Evolutionary conservation across 306 rosid genomes (phyloP), one percentile per base, ranked within the genome.

Genomic region (Malus fusca): DNA sequence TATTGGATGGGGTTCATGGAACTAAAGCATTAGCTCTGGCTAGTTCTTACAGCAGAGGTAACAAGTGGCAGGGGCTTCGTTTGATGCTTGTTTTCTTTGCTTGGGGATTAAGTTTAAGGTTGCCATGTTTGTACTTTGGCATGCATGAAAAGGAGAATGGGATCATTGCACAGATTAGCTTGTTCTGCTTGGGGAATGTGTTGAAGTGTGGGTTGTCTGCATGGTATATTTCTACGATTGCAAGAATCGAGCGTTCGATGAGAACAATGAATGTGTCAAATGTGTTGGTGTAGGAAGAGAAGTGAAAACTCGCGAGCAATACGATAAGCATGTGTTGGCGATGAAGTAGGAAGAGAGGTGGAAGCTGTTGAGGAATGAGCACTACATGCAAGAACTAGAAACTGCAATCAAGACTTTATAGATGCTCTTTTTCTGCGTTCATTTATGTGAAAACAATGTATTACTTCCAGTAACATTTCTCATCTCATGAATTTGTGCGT

Each of bases 121-220:
- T 86, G 21, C 61, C 82, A 1, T 78, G 82, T 67, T 51, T 86
- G 18, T 67, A 28, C 52, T 28, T 82, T 43, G 88, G 81, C 66
- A 35, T 88, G 87, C 78, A 84, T 28, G 30, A 73, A 52, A 69
- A 81, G 43, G 83, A 84, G 17, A 17, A 42, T 71, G 92, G 84
- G 26, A 78, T 86, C 71, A 15, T 83, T 71, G n/a, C 74, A 9
- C 86, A 82, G 58, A 62, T 77, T 75, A 78, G 88, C 65, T 66
- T 87, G 64, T 74, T 78, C 52, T 86, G 68, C 72, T 67, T 84
- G 62, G 79, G 82, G 5, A 85, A 85, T 80, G 72, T 81, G 68
- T 68, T 86, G 55, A 91, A 85, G 81, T 86, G 81, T 88, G 92
- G 92, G 79, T 88, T 46, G 85, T 82, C 11, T 82, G 80, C 55